Evolutionary conservation across 2,329 filamentous ascomycete species (phyloP).

Genomic region (Pseudogymnoascus sp.): DNA sequence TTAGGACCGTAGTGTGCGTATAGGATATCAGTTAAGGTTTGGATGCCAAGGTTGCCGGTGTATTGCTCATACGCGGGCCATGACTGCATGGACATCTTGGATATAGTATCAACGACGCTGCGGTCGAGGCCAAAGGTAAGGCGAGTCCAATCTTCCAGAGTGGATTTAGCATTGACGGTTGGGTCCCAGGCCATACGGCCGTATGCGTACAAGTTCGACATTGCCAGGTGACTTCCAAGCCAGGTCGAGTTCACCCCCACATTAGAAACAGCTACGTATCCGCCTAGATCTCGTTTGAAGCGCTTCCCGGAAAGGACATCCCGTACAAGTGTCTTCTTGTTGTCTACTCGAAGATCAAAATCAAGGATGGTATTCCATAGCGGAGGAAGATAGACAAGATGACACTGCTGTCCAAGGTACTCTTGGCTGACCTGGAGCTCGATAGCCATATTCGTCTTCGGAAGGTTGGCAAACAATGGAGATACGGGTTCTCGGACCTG

Average conservation of each 20-base stretch:
- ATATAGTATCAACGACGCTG: constrained; percentile 51
- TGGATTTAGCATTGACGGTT: constrained; percentile 36
- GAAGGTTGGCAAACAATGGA: constrained; percentile 52
- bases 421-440: constrained; percentile 64
- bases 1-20: constrained; percentile 63
- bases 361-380: constrained; percentile 63
- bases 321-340: constrained; percentile 46
- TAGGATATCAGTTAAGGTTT: constrained; percentile 62
- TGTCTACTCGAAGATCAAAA: constrained; percentile 58
- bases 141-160: constrained; percentile 60
- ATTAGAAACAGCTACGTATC: constrained; percentile 61
- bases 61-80: constrained; percentile 69
- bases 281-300: constrained; percentile 50
- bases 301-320: constrained; percentile 55
- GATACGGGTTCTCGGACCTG: constrained; percentile 62
- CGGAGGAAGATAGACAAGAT: constrained; percentile 61
- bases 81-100: constrained; percentile 57
- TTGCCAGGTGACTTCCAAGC: constrained; percentile 62
- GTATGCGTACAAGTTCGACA: constrained; percentile 67
- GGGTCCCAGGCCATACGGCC: constrained; percentile 62
- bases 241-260: constrained; percentile 60
- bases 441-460: constrained; percentile 43
- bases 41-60: constrained; percentile 61
- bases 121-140: constrained; percentile 55
- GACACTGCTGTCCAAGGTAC: constrained; percentile 63